Conservation (phyloP, 2,329 filamentous ascomycete genomes). For the Hypoxylon sp. region DNA sequence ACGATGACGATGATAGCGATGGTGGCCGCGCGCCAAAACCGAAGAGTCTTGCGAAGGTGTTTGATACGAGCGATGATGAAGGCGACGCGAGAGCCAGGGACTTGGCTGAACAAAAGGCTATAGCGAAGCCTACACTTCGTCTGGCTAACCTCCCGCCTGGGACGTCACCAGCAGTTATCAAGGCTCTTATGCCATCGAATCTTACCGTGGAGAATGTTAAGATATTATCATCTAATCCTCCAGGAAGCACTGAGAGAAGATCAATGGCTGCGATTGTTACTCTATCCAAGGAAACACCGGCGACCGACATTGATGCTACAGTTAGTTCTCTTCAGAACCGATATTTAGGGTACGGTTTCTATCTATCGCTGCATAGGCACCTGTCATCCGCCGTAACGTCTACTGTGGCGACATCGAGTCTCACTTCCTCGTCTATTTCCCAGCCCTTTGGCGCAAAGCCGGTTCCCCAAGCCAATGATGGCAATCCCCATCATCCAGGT, state of each 20-base stretch:
- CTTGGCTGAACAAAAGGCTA: conserved; percentile 70
- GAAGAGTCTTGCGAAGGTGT: conserved; percentile 77
- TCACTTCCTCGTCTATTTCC: conserved; percentile 64
- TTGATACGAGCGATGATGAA: conserved; percentile 77
- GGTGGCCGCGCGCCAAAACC: conserved; percentile 56
- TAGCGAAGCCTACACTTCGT: conserved; percentile 74
- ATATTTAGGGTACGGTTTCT: conserved; percentile 88
- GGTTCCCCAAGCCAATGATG: conserved; percentile 62
- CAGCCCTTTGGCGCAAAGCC: conserved; percentile 85
- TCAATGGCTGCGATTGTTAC: conserved; percentile 85
- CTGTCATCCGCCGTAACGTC: conserved; percentile 81
- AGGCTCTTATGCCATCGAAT: conserved; percentile 70
- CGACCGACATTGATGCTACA: conserved; percentile 84
- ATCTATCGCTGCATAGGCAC: conserved; percentile 84
- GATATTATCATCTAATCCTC: conserved; percentile 71
- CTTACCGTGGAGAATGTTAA: conserved; percentile 81
- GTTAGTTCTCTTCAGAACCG: conserved; percentile 85
- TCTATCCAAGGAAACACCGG: conserved; percentile 83
- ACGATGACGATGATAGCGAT: conserved; percentile 55
- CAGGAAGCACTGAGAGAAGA: conserved; percentile 74
- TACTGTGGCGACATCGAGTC: conserved; percentile 56
- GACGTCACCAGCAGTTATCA: conserved; percentile 72
- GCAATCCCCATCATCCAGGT: conserved; percentile 60
- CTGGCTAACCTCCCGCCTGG: conserved; percentile 73
- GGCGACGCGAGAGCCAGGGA: conserved; percentile 62